phyloP scores from a whole-genome alignment of 495 filamentous ascomycete species.

The Trichoderma gamsii region DNA sequence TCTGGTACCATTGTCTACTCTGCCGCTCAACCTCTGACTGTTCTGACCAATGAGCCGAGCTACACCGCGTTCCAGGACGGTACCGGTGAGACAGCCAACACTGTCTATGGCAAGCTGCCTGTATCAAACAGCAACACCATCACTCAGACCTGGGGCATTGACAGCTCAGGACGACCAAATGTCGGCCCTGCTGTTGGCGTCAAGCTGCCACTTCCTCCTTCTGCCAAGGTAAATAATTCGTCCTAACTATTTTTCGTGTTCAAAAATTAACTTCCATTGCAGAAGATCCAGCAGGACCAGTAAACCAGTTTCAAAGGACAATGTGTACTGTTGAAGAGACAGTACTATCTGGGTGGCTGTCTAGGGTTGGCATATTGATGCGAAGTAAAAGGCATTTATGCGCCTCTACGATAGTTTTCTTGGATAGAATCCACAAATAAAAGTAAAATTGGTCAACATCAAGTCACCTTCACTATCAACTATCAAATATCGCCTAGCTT shows the following conservation, averaged over 20 bases:
- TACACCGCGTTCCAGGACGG: neutral
- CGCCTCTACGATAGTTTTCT: neutral
- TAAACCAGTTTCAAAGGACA: neutral
- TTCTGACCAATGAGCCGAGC: neutral
- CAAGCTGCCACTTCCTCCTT: neutral
- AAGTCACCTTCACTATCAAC: too few relatives aligned
- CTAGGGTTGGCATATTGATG: neutral
- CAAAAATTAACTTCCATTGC: too few relatives aligned
- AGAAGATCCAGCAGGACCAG: neutral
- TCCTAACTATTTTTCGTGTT: too few relatives aligned
- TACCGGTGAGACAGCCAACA: neutral
- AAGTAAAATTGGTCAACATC: neutral
- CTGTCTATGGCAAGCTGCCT: neutral
- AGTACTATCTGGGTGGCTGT: neutral
- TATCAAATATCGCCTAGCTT: neutral
- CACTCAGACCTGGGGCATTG: neutral
- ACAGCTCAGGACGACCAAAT: neutral
- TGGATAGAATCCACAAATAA: neutral
- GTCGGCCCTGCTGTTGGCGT: neutral
- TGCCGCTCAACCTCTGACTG: neutral
- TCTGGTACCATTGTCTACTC: neutral
- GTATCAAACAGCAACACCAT: neutral
- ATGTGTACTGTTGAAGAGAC: neutral
- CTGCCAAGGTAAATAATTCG: neutral
- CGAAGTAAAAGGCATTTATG: neutral